Conservation (phyloP, 2,329 filamentous ascomycete genomes). For the Aspergillus unguis region DNA sequence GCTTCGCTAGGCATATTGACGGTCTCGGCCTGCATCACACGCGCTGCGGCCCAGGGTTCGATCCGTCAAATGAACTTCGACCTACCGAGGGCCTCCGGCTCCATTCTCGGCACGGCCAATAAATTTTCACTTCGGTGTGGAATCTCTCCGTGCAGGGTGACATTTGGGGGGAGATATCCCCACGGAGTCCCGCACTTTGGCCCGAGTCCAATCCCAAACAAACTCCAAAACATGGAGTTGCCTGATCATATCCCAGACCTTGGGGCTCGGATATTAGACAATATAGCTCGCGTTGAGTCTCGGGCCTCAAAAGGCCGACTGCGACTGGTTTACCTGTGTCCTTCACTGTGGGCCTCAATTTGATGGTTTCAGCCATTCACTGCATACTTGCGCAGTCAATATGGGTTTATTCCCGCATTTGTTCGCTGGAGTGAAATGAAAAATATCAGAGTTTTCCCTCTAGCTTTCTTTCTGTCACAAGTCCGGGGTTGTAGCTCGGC, state of each 20-base stretch:
- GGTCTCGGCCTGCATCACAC: background rate
- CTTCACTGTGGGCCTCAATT: background rate
- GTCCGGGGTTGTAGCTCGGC: background rate
- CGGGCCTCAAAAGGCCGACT: background rate
- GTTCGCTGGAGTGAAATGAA: background rate
- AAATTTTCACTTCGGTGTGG: background rate
- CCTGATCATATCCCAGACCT: background rate
- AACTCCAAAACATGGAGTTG: background rate
- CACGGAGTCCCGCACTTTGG: conserved; percentile 6
- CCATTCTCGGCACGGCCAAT: background rate
- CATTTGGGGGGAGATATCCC: conserved; percentile 11
- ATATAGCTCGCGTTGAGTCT: too few species aligned
- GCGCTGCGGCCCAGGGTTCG: background rate
- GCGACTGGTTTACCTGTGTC: background rate
- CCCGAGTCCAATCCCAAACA: background rate
- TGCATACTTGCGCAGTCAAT: background rate
- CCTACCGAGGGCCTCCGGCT: background rate
- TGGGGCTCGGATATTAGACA: background rate
- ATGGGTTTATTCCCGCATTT: background rate
- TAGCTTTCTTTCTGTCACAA: background rate
- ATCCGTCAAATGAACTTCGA: background rate
- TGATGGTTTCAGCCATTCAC: background rate
- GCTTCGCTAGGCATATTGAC: background rate
- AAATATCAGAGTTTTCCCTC: background rate
- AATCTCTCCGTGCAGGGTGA: conserved; percentile 11